Evolutionary conservation across 202 grass and related monocot genomes (phyloP).

Genomic region (Zoysia matrella): DNA sequence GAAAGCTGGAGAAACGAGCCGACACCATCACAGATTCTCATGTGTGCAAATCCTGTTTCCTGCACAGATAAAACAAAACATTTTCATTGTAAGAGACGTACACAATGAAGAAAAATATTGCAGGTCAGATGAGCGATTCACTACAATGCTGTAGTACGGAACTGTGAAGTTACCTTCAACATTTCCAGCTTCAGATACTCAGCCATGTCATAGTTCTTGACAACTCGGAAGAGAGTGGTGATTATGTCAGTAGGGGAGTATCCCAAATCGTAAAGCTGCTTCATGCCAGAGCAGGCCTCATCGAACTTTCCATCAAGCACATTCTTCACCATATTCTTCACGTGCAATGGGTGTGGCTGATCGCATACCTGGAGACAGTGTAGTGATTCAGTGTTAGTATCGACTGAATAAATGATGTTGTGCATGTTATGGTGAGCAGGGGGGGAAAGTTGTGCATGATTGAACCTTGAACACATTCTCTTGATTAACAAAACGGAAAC

Average conservation of each 20-base stretch:
- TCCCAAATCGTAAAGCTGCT: slow-evolving; percentile 95
- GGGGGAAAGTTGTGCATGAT: background rate
- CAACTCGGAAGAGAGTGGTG: slow-evolving; percentile 88
- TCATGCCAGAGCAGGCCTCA: slow-evolving; percentile 78
- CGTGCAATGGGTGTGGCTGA: slow-evolving; percentile 92
- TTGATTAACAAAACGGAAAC: slow-evolving; percentile 93
- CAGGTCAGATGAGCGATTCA: background rate
- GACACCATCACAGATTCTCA: slow-evolving; percentile 99
- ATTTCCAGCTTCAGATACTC: slow-evolving; percentile 97
- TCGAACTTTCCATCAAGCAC: slow-evolving; percentile 92
- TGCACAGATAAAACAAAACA: slow-evolving; percentile 42
- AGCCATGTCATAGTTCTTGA: slow-evolving; percentile 99
- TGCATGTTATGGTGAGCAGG: background rate
- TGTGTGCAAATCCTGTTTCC: slow-evolving; percentile 98
- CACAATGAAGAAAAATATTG: background rate
- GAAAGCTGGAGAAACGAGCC: slow-evolving; percentile 94
- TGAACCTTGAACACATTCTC: slow-evolving; percentile 96
- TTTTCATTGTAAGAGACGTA: background rate
- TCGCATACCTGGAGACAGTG: slow-evolving; percentile 72
- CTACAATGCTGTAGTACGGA: background rate
- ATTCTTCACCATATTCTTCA: slow-evolving; percentile 95
- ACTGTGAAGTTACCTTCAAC: slow-evolving; percentile 67
- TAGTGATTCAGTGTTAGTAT: slow-evolving; percentile 21
- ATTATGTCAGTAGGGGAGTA: slow-evolving; percentile 98
- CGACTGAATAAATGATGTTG: slow-evolving; percentile 11